Evolutionary conservation across 2,329 filamentous ascomycete genomes (phyloP), one percentile per base, ranked within the genome.

Genomic region (Aspergillus persii): DNA sequence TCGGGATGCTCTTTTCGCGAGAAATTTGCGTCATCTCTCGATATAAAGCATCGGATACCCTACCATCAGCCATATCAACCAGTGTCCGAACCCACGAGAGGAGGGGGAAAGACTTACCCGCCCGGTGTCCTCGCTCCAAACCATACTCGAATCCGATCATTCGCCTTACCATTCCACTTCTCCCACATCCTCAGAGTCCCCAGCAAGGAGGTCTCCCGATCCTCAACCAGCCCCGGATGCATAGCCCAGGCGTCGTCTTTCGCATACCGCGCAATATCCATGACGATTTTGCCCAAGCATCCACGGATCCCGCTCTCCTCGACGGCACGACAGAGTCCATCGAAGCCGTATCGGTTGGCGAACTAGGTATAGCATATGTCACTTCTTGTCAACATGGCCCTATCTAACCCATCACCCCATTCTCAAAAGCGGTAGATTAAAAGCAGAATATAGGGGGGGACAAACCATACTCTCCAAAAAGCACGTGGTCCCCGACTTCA

Each of bases 381-480:
- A 23, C 18, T 23, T 23, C 18, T 23, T 23, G 18, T 64, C 80
- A 74, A 5, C 78, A 76, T 59, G n/a, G 15, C 36, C 6, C 36
- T 15, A 23, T 23, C 18, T 23, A 23, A 23, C 18, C 18, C 18
- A 23, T 23, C 18, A 2, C 18, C 18, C 18, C 18, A 23, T 23
- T 23, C 18, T 23, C 18, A 23, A 23, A 23, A 23, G 18, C 18
- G 18, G 18, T 23, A 23, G 18, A 15, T 7, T n/a, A 12, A 41
- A n/a, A 41, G n/a, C 4, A 2, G 36, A 15, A 41, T 7, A 6
- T 3, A 36, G 8, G 33, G 3, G 3, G 36, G n/a, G 15, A 7
- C 36, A 41, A 7, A 81, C 74, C 80, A 83, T 82, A 47, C 79
- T 81, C 66, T 83, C 81, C 5, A 83, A 69, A 61, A 84, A 83